Evolutionary conservation across 345 rosid genomes (phyloP), one percentile per base, ranked within the genome.

Genomic region (Brassica carinata): DNA sequence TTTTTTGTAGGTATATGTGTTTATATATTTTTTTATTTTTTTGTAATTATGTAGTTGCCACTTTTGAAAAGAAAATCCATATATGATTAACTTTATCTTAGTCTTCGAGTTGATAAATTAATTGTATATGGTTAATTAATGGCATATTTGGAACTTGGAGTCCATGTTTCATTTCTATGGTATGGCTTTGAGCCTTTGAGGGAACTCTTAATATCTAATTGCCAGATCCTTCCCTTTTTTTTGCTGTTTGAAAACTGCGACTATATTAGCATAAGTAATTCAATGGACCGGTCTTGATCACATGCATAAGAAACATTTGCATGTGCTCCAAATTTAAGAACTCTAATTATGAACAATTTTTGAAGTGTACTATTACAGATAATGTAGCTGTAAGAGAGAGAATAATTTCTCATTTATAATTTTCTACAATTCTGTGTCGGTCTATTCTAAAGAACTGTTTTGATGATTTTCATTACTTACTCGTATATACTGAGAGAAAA

Each of bases 61-160:
- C 13, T 76, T 36, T 68, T 38, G 74, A 76, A 67, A 63, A 26
- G 2, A 67, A 23, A 67, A 43, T 34, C 57, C 27, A 55, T 53
- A 55, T 66, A 66, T 55, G 0, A 30, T 33, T 51, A n/a, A 19
- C 7, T 48, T 30, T 48, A 27, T 45, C 69, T 9, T 34, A 17
- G 69, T 63, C 36, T 29, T 63, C 19, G 18, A 63, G 4, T 15
- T 33, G 26, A 8, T 65, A 53, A 51, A 3, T 4, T 31, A 34
- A 33, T 33, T 33, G n/a, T 33, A 33, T 15, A 65, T 65, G 43
- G 43, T 64, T n/a, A 13, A 15, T 64, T 65, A 34, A 8, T 65
- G 43, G 13, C 23, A 34, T 17, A 66, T 66, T 18, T 34, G 17
- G 53, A 67, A 36, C 70, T 67, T 9, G 53, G n/a, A 36, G 70